Conservation (phyloP, 2,329 filamentous ascomycete genomes). For the Fonsecaea erecta region DNA sequence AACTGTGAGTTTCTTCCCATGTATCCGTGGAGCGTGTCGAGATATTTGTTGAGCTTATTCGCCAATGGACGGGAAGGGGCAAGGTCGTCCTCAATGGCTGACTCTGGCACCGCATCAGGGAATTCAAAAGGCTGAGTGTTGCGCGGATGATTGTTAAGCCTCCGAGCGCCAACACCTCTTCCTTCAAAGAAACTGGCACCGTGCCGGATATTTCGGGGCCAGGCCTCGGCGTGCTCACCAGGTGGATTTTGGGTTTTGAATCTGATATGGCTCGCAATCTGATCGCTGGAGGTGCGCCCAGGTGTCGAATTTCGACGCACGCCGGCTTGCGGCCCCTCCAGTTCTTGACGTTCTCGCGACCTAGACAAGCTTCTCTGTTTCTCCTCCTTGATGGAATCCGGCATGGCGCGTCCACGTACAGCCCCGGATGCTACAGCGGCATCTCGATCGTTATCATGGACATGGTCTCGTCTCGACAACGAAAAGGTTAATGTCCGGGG, state of each 20-base stretch:
- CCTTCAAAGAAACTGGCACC: slow-evolving; percentile 30
- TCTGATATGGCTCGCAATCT: slow-evolving; percentile 20
- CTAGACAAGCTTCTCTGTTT: slow-evolving; percentile 4
- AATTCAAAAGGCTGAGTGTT: slow-evolving; percentile 20
- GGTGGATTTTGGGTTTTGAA: slow-evolving; percentile 24
- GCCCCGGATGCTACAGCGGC: slow-evolving; percentile 29
- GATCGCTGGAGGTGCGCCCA: not conserved
- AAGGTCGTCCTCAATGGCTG: slow-evolving; percentile 15
- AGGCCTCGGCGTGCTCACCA: slow-evolving; percentile 3
- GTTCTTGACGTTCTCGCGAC: not conserved
- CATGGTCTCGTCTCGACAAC: slow-evolving; percentile 18
- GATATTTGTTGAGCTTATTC: slow-evolving; percentile 31
- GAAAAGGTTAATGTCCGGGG: slow-evolving; percentile 24
- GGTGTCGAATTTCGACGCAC: not conserved
- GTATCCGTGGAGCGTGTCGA: slow-evolving; percentile 36
- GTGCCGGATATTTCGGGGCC: slow-evolving; percentile 13
- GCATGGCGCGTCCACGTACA: slow-evolving; percentile 25
- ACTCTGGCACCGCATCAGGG: not conserved
- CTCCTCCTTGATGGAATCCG: not conserved
- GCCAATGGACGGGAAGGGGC: not conserved
- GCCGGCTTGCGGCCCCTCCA: not conserved
- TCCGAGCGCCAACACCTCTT: slow-evolving; percentile 32
- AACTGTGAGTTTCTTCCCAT: slow-evolving; percentile 57
- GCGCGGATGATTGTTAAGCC: slow-evolving; percentile 32
- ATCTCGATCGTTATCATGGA: slow-evolving; percentile 8